Percentiles rank a stretch among this genome's conserved stretches.
phyloP scores from a whole-genome alignment of 306 rosid genomes.

The Alnus rubra region DNA sequence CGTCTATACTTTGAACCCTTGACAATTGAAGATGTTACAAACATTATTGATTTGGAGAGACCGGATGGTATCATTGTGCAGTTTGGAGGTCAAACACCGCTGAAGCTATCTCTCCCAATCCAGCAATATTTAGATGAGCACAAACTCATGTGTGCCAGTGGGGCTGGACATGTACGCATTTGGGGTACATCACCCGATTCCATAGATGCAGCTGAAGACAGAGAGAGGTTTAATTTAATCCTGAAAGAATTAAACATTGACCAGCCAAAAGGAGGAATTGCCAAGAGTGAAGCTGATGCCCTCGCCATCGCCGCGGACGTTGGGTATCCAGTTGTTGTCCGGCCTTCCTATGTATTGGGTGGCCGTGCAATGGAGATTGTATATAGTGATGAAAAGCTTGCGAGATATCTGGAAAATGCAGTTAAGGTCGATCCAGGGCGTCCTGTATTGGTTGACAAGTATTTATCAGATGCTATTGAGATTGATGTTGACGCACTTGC shows the following conservation, averaged over 20 bases:
- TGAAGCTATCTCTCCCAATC: constrained; percentile 84
- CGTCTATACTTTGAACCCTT: constrained; percentile 91
- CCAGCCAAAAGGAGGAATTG: constrained; percentile 99
- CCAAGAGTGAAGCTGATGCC: constrained; percentile 86
- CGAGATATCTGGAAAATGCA: constrained; percentile 83
- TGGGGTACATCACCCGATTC: constrained; percentile 99
- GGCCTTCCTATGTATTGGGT: constrained; percentile 96
- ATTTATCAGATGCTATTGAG: constrained; percentile 87
- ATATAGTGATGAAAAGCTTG: constrained; percentile 71
- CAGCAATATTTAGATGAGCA: constrained; percentile 80
- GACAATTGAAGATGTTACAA: constrained; percentile 83
- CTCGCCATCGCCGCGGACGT: constrained; percentile 76
- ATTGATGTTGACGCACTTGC: constrained; percentile 96
- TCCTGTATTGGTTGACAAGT: constrained; percentile 86
- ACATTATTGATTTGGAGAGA: constrained; percentile 87
- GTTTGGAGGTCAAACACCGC: constrained; percentile 98
- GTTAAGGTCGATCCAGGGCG: constrained; percentile 97
- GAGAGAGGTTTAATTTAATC: constrained; percentile 88
- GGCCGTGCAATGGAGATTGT: constrained; percentile 99
- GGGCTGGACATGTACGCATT: constrained; percentile 62
- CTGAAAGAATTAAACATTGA: constrained; percentile 77
- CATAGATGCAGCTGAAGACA: constrained; percentile 95
- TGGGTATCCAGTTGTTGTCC: constrained; percentile 94
- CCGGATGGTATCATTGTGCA: constrained; percentile 99
- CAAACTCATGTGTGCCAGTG: constrained; percentile 72